Base-by-base conservation (phyloP, 75 land plant genomes). In the Picea sitchensis region DNA sequence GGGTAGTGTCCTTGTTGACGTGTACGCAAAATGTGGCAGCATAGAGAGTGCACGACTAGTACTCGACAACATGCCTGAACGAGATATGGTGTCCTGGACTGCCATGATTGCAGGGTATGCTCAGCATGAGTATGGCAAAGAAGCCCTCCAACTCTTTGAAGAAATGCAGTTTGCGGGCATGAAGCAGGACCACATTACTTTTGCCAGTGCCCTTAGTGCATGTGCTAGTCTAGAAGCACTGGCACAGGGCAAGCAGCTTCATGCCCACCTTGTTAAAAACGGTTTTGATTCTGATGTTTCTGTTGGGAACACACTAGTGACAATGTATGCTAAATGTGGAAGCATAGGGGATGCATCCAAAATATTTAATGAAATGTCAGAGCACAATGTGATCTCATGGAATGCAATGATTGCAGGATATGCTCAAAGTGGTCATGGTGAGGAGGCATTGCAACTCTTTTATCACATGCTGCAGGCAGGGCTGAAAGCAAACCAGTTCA, bases 71-170 rank as follows among this genome's bases (percentile, higher is more conserved):
- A 78, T 90, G 3, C 59, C 65, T 2, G 87, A 86, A 78, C 77
- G 84, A 14, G 90, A 88, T 78, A 72, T 88, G 11, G 90, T 92
- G 21, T 81, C 95, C 0, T 92, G 90, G 95, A 92, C 90, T 54
- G 86, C 95, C 23, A 90, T 92, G 92, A 85, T 94, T 82, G 84
- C 92, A 69, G 96, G 95, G 4, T 94, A 84, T 80, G 71, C 90
- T 51, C 95, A 89, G 78, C 86, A 88, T 84, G 93, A 82, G 26
- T 21, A 82, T 41, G 84, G 23, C 74, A 18, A 60, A 63, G 90
- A 91, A 71, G 95, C 95, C 68, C 90, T 94, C 3, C 58, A 78
- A 58, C 89, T 89, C 73, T 92, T 90, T 83, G 73, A 84, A 69
- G 85, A 87, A 78, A 89, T 94, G 95, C 80, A 80, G 64, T 57